These are phyloP conservation scores for Pisolithus microcarpus DNA, from an alignment of 768 basidiomycete species.

Conservation along the genomic window DNA sequence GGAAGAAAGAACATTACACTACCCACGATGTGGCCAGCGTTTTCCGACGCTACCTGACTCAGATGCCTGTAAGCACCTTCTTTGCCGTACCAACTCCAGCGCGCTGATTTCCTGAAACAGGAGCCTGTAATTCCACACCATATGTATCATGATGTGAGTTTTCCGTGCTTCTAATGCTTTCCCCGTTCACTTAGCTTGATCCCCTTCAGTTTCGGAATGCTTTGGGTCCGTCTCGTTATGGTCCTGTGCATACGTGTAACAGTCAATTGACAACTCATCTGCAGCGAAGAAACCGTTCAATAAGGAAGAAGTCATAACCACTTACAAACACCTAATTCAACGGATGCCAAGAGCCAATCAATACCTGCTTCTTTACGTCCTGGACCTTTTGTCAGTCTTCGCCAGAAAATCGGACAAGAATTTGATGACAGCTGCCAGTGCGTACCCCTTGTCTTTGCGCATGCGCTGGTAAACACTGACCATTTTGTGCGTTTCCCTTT, in stretches of 20 bases:
- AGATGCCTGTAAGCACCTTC: conserved; percentile 76
- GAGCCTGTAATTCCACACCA: conserved; percentile 92
- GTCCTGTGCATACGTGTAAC: conserved; percentile 4
- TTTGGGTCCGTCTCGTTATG: conserved; percentile 43
- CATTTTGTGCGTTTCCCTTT: not conserved
- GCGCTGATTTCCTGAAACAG: conserved; percentile 33
- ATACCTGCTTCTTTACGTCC: conserved; percentile 93
- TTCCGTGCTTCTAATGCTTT: conserved; percentile 1
- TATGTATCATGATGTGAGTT: conserved; percentile 78
- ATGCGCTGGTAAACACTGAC: not conserved
- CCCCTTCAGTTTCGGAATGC: conserved; percentile 65
- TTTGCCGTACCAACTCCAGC: not conserved
- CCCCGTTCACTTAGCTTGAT: conserved; percentile 9
- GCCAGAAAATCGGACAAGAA: conserved; percentile 87
- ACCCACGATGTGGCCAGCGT: conserved; percentile 97
- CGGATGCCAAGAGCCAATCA: conserved; percentile 85
- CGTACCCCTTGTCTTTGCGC: conserved; percentile 25
- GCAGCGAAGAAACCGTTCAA: conserved; percentile 64
- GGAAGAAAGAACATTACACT: conserved; percentile 81
- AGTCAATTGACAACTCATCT: conserved; percentile 5
- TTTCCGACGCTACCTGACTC: conserved; percentile 90
- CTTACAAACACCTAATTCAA: conserved; percentile 80
- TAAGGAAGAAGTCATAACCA: conserved; percentile 64
- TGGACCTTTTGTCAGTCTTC: conserved; percentile 94
- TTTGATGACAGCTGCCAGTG: conserved; percentile 92